Evolutionary conservation across 805 yeast species (phyloP), one percentile per base, ranked within the genome.

Genomic region (Kazachstania martiniae): DNA sequence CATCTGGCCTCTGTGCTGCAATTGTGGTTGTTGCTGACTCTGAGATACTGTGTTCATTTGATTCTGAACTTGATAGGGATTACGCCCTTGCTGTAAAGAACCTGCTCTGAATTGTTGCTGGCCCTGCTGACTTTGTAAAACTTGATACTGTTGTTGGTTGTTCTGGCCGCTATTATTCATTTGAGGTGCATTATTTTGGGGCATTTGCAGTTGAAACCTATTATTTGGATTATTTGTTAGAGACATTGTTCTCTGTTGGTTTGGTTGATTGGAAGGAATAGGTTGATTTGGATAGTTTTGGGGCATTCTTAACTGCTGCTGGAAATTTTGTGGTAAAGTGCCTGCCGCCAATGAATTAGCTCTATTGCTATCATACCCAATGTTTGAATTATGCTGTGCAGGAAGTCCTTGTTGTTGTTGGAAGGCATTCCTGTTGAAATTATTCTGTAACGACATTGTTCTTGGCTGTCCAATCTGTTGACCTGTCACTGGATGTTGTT

Each of bases 391-490:
- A 21, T 16, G 27, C n/a, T 18, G 22, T 18, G 15, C 22, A n/a
- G 7, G 13, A n/a, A 9, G 27, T 17, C 12, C 22, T 25, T 24
- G 33, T 13, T 27, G 28, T 17, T 27, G 28, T 12, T 6, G 17
- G 14, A 19, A 19, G 21, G 21, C 9, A 19, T 10, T 19, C 10
- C 21, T 19, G 10, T 19, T 19, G 10, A 19, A 19, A 19, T 19
- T 19, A 10, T 19, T 19, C 10, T 25, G 27, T 12, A 27, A 27
- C 8, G 28, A 27, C 28, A 27, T 17, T 12, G 28, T 17, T 33
- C 64, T 46, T 29, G 57, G 51, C 29, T 44, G 29, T 16, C 28
- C 19, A 3, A 8, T 12, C 15, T 21, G 23, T 27, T 12, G 28
- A 2, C 13, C 27, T 10, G 27, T 18, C 12, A 17, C 35, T 28